These are phyloP conservation scores for Coniochaeta prunicola DNA, from an alignment of 2,329 filamentous ascomycete species.

Conservation along the genomic window DNA sequence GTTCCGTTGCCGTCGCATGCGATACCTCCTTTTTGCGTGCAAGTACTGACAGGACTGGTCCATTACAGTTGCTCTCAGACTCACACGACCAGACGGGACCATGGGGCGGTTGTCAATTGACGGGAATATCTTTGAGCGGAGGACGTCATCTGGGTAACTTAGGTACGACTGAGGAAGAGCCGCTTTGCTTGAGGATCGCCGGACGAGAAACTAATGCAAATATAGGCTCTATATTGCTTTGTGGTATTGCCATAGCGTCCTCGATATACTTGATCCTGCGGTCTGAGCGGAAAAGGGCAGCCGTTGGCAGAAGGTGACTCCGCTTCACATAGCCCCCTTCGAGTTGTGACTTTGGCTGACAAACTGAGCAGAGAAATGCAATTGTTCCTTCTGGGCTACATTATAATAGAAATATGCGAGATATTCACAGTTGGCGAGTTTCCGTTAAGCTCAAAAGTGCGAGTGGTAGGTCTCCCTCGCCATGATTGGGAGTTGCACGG, in stretches of 20 bases:
- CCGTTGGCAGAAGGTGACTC: constrained; percentile 79
- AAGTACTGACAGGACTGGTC: constrained; percentile 10
- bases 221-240: constrained; percentile 82
- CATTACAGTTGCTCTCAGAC: constrained; percentile 57
- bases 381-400: constrained; percentile 79
- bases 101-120: constrained; percentile 66
- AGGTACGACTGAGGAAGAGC: constrained; percentile 43
- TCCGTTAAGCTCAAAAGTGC: constrained; percentile 61
- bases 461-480: constrained; percentile 51
- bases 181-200: not conserved
- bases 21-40: not conserved
- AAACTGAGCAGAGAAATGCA: constrained; percentile 77
- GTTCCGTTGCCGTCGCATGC: not conserved
- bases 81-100: constrained; percentile 50
- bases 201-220: not conserved
- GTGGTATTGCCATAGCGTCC: constrained; percentile 65
- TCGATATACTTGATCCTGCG: constrained; percentile 63
- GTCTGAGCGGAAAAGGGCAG: constrained; percentile 85
- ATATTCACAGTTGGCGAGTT: constrained; percentile 94
- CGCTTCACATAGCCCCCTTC: constrained; percentile 2
- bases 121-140: constrained; percentile 64
- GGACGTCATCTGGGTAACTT: constrained; percentile 70
- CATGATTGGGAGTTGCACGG: not conserved
- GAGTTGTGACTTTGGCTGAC: not conserved
- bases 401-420: constrained; percentile 86